Percentiles rank a stretch among this genome's conserved stretches.
Evolutionary conservation across 306 rosid species (phyloP).

Genomic region (Dalbergia cochinchinensis): DNA sequence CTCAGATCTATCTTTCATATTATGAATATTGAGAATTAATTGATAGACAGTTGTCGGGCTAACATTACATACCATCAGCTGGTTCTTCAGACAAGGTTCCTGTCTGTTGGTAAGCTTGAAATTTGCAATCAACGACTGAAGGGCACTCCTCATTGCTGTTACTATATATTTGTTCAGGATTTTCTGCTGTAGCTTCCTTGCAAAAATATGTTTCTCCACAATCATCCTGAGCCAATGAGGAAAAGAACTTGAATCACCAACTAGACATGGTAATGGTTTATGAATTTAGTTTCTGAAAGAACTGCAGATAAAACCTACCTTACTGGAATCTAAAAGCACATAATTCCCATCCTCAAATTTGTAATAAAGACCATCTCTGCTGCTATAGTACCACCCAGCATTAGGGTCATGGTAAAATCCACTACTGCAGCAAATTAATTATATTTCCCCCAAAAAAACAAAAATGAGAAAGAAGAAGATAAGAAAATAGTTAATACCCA

Average conservation of each 20-base stretch:
- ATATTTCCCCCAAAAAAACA: neutral
- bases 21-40: neutral
- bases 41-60: constrained; percentile 21
- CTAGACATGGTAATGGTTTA: constrained; percentile 22
- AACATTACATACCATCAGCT: constrained; percentile 50
- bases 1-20: constrained; percentile 20
- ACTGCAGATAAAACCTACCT: constrained; percentile 47
- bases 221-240: constrained; percentile 51
- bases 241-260: constrained; percentile 18
- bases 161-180: constrained; percentile 33
- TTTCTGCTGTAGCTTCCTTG: constrained; percentile 48
- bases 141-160: constrained; percentile 43
- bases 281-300: constrained; percentile 1
- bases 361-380: constrained; percentile 73
- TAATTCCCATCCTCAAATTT: constrained; percentile 85
- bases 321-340: constrained; percentile 63
- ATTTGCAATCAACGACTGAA: constrained; percentile 44
- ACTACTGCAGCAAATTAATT: constrained; percentile 62
- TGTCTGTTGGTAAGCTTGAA: constrained; percentile 45
- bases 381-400: constrained; percentile 92
- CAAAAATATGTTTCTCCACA: constrained; percentile 39
- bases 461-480: neutral
- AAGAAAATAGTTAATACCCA: neutral
- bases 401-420: constrained; percentile 91
- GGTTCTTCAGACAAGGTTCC: constrained; percentile 45